phyloP scores from a whole-genome alignment of 352 stramenopile genomes.

The Globisporangium splendens region DNA sequence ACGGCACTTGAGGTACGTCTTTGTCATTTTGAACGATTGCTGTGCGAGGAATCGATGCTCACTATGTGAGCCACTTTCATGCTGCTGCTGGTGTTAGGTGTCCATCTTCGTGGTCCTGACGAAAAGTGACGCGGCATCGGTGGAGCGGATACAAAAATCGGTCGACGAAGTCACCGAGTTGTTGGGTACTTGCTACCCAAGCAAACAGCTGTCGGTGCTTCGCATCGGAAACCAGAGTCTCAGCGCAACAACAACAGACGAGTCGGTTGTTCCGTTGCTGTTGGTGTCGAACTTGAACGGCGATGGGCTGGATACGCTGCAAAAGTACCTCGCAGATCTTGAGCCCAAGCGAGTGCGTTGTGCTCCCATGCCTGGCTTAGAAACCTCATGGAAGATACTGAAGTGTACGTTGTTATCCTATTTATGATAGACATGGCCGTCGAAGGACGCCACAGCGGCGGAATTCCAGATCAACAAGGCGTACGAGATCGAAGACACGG shows the following conservation, averaged over 20 bases:
- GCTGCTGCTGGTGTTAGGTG: constrained; percentile 16
- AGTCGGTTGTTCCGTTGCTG: constrained; percentile 48
- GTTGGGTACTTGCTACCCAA: constrained; percentile 29
- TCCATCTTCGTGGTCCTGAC: constrained; percentile 81
- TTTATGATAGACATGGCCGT: constrained; percentile 32
- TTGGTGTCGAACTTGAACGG: constrained; percentile 61
- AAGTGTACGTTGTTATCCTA: too few species aligned
- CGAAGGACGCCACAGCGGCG: constrained; percentile 37
- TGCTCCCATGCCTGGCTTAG: background rate
- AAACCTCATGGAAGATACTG: background rate
- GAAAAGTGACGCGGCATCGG: constrained; percentile 52
- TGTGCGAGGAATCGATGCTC: too few species aligned
- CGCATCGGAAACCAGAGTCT: background rate
- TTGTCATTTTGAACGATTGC: too few species aligned
- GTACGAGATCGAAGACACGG: constrained; percentile 68
- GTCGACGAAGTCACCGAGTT: constrained; percentile 43
- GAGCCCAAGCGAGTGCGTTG: constrained; percentile 51
- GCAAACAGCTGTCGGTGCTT: constrained; percentile 18
- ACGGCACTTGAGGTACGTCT: constrained; percentile 47
- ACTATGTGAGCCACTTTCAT: too few species aligned
- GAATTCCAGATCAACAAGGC: constrained; percentile 82
- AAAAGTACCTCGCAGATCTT: constrained; percentile 51
- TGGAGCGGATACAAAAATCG: constrained; percentile 43
- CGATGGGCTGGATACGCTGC: constrained; percentile 45
- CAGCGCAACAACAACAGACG: constrained; percentile 8